Percentiles rank a stretch among this genome's conserved stretches.
Conservation (phyloP, 1,284 basidiomycete genomes). For the Sanghuangporus weigelae region DNA sequence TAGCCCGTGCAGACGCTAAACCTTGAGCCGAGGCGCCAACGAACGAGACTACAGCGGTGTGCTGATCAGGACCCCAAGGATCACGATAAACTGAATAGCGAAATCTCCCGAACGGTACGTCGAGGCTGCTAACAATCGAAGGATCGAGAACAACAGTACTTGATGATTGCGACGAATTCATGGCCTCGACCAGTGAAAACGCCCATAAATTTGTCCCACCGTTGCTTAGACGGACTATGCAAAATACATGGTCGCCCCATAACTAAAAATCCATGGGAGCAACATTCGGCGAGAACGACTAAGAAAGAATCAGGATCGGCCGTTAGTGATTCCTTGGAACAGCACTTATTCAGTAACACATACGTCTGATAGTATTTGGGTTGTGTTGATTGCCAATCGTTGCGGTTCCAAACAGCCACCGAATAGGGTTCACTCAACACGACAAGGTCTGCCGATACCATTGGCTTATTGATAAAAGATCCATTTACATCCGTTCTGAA, state of each 20-base stretch:
- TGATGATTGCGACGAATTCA: not conserved
- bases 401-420: too few species aligned
- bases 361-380: too few species aligned
- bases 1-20: too few species aligned
- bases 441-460: too few species aligned
- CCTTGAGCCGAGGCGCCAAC: too few species aligned
- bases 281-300: not conserved
- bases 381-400: too few species aligned
- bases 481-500: too few species aligned
- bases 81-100: too few species aligned
- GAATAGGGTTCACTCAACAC: too few species aligned
- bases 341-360: not conserved
- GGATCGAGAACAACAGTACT: not conserved
- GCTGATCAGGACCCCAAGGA: too few species aligned
- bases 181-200: not conserved
- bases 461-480: too few species aligned
- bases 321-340: not conserved
- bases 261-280: not conserved
- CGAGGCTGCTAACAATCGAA: not conserved
- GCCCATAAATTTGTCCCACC: not conserved
- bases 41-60: too few species aligned
- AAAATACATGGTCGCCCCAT: not conserved
- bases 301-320: not conserved
- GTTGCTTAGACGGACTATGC: not conserved
- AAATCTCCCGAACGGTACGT: not conserved